Conservation (phyloP, 2,329 filamentous ascomycete species). For the Chrysosphaeria jannelii region DNA sequence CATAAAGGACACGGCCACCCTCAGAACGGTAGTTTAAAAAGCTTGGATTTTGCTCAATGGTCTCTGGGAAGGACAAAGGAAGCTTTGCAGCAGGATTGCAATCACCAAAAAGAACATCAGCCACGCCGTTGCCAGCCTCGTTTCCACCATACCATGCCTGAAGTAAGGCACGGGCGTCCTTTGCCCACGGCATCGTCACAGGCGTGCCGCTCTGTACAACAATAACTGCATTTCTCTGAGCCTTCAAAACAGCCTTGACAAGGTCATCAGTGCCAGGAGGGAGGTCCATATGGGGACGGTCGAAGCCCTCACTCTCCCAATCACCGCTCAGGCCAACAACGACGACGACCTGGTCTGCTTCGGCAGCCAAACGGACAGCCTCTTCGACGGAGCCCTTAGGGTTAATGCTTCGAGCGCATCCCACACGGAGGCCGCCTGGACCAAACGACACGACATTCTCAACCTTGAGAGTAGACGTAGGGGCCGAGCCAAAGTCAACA, state of each 20-base stretch:
- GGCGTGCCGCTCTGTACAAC: slow-evolving; percentile 30
- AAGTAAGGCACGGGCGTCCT: slow-evolving; percentile 17
- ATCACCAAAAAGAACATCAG: slow-evolving; percentile 28
- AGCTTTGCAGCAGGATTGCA: slow-evolving; percentile 37
- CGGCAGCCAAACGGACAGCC: slow-evolving; percentile 11
- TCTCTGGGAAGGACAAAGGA: slow-evolving; percentile 39
- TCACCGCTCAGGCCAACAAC: slow-evolving; percentile 24
- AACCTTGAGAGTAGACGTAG: slow-evolving; percentile 2
- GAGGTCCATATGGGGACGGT: slow-evolving; percentile 5
- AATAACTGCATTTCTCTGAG: slow-evolving; percentile 23
- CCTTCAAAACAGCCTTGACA: slow-evolving; percentile 19
- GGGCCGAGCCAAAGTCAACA: slow-evolving; percentile 5
- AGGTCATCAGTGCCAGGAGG: slow-evolving; percentile 4
- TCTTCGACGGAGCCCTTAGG: slow-evolving; percentile 1
- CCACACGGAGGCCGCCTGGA: slow-evolving; percentile 10
- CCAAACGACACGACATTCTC: slow-evolving; percentile 14
- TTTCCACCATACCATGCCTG: slow-evolving; percentile 36
- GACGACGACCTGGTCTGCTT: slow-evolving; percentile 26
- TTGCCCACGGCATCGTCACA: slow-evolving; percentile 19
- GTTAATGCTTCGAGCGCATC: slow-evolving; percentile 3
- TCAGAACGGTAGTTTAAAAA: slow-evolving; percentile 48
- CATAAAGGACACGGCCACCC: slow-evolving; percentile 41
- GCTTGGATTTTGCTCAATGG: slow-evolving; percentile 38
- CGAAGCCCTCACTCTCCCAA: slow-evolving; percentile 6
- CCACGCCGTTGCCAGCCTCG: slow-evolving; percentile 33